These are phyloP conservation scores for Lathyrus aphaca DNA, from an alignment of 306 rosid genomes.

Conservation along the genomic window DNA sequence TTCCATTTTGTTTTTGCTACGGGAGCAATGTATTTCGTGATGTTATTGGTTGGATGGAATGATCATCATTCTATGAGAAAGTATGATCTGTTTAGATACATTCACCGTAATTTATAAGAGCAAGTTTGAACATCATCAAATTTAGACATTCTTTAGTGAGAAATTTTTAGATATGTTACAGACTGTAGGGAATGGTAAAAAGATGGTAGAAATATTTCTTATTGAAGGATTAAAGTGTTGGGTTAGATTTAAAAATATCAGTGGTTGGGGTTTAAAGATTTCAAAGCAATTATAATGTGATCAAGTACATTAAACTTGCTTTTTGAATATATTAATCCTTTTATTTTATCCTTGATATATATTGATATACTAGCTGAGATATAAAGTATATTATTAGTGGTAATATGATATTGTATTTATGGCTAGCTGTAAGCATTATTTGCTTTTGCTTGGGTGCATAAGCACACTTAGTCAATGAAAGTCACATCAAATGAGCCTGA, in stretches of 20 bases:
- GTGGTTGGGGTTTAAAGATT: constrained; percentile 17
- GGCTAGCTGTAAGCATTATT: constrained; percentile 25
- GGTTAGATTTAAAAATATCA: constrained; percentile 18
- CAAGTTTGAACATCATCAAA: constrained; percentile 8
- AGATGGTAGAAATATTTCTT: background rate
- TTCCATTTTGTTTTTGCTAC: no score
- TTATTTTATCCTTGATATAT: constrained; percentile 23
- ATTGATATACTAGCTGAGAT: constrained; percentile 22
- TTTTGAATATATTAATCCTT: constrained; percentile 26
- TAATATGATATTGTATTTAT: constrained; percentile 36
- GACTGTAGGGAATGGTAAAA: constrained; percentile 19
- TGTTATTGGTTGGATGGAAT: no score
- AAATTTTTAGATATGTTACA: constrained; percentile 1
- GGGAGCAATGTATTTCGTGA: no score
- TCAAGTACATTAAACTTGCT: background rate
- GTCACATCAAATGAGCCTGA: constrained; percentile 46
- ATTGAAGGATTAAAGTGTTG: constrained; percentile 23
- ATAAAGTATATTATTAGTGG: constrained; percentile 20
- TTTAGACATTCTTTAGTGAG: constrained; percentile 8
- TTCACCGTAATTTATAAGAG: constrained; percentile 17
- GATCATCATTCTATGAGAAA: constrained; percentile 26
- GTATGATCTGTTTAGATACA: constrained; percentile 4
- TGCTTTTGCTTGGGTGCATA: constrained; percentile 57
- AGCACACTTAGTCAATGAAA: constrained; percentile 54
- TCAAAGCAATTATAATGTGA: constrained; percentile 11